Evolutionary conservation across 2,329 filamentous ascomycete genomes (phyloP), one percentile per base, ranked within the genome.

Genomic region (Nigrograna mackinnonii): DNA sequence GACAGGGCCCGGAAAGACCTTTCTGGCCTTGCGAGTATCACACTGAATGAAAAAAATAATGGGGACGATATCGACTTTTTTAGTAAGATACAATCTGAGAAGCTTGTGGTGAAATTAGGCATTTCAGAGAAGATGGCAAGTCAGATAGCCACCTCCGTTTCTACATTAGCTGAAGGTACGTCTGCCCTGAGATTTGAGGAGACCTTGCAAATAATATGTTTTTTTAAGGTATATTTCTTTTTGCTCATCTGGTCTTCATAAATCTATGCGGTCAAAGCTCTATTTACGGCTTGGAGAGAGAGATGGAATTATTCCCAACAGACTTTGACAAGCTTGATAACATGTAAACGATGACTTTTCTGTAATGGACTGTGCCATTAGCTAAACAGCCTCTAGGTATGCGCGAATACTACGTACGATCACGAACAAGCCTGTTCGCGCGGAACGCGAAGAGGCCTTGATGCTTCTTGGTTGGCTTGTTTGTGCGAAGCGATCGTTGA

Each of bases 381-480:
- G 19, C 2, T 19, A 20, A 11, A 4, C 24, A 9, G 24, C n/a
- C 24, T 28, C n/a, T 39, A 57, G 54, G 5, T 57, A 55, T 18
- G 26, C 26, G 11, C 35, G 49, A 22, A 57, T 55, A 13, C 36
- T 54, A 43, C 11, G 22, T 16, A 37, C 37, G 24, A 54, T 55
- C 28, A 17, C 17, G 18, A 16, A 34, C 9, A 24, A 36, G 22
- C 19, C 22, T 21, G 19, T 33, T 36, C 30, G 12, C 6, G 20
- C 40, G 12, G 14, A 22, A 32, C 22, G 26, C n/a, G 21, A 50
- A 28, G 50, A 52, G n/a, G 58, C 63, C 0, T 56, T 56, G 41
- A 54, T 46, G 12, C 54, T 76, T 13, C 54, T 76, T 2, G 61
- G 65, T 2, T 75, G 69, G 70, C 55, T 76, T 11, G 62, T 63